phyloP scores from a whole-genome alignment of 164 flowering plant genomes.

The Cinnamomum chago region DNA sequence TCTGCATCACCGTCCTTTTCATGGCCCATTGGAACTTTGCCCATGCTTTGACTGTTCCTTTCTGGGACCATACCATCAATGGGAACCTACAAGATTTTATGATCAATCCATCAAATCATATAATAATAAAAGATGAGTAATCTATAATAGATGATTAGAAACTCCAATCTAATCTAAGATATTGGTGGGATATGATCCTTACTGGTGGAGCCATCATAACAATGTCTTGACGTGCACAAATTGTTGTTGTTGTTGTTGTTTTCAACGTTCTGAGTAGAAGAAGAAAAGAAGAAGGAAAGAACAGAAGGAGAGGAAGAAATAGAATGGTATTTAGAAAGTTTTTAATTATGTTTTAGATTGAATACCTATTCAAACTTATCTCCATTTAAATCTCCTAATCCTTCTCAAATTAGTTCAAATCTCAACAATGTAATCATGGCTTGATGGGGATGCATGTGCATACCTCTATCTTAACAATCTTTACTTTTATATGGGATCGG shows the following conservation, averaged over 20 bases:
- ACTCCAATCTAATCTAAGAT: not conserved
- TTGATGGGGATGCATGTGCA: no score
- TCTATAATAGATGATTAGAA: not conserved
- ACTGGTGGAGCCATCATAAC: not conserved
- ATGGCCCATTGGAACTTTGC: constrained; percentile 85
- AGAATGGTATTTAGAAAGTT: not conserved
- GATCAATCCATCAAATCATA: not conserved
- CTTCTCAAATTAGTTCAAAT: not conserved
- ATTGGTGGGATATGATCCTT: not conserved
- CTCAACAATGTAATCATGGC: no score
- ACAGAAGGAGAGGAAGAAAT: no score
- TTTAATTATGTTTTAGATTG: no score
- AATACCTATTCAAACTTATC: not conserved
- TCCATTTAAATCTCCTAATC: not conserved
- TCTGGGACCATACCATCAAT: constrained; percentile 94
- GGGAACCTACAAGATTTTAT: constrained; percentile 53
- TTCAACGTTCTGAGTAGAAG: not conserved
- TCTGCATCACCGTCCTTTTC: constrained; percentile 87
- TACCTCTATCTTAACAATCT: no score
- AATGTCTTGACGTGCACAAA: not conserved
- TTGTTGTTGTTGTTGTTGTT: no score
- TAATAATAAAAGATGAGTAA: not conserved
- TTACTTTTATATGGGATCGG: no score
- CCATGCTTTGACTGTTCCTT: constrained; percentile 89
- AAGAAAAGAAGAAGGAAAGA: no score